Evolutionary conservation across 306 rosid genomes (phyloP).

Genomic region (Rosa rugosa): DNA sequence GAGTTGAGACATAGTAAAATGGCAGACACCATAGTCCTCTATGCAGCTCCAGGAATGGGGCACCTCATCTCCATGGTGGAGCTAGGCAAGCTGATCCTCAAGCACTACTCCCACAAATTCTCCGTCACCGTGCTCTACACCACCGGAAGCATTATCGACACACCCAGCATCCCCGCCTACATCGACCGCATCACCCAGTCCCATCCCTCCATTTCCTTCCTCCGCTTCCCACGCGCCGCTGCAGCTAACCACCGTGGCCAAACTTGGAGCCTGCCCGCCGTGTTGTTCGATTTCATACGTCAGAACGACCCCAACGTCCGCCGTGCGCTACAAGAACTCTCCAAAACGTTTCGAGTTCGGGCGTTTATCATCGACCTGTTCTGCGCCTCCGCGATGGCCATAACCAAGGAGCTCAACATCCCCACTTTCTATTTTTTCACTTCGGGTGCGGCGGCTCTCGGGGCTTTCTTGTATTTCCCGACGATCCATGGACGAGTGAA

Average conservation of each 20-base stretch:
- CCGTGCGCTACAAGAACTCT: constrained; percentile 19
- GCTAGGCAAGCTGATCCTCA: constrained; percentile 37
- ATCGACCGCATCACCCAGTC: constrained; percentile 22
- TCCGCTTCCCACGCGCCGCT: constrained; percentile 21
- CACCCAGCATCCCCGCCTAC: constrained; percentile 17
- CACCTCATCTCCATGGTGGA: constrained; percentile 42
- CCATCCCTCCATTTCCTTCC: constrained; percentile 37
- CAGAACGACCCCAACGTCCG: constrained; percentile 13
- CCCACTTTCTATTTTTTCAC: constrained; percentile 35
- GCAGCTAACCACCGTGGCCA: neutral
- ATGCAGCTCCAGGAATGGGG: constrained; percentile 36
- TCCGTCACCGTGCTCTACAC: constrained; percentile 31
- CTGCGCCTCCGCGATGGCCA: constrained; percentile 20
- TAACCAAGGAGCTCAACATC: constrained; percentile 17
- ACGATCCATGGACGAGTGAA: neutral
- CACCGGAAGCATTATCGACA: constrained; percentile 4
- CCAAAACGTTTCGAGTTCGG: neutral
- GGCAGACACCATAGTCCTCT: constrained; percentile 23
- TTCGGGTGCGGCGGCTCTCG: constrained; percentile 23
- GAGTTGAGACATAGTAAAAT: too few relatives aligned
- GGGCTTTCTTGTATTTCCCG: constrained; percentile 15
- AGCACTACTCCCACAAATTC: constrained; percentile 14
- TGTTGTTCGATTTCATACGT: constrained; percentile 12
- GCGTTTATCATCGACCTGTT: constrained; percentile 37
- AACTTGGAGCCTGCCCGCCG: neutral